These are phyloP conservation scores for Diplocarpon mali DNA, from an alignment of 2,329 filamentous ascomycete genomes.

Conservation along the genomic window DNA sequence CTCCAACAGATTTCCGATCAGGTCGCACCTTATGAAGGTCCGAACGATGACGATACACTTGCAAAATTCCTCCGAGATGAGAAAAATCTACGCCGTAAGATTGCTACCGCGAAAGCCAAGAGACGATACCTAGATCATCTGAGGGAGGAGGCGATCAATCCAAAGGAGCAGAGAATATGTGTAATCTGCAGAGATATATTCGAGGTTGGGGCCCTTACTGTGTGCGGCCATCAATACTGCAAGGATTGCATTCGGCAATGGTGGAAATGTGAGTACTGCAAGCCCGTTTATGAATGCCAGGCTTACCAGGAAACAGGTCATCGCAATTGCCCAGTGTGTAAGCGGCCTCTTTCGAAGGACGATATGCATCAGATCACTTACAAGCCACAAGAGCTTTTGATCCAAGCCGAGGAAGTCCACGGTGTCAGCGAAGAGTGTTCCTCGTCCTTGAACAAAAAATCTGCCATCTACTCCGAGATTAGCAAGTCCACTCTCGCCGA, in stretches of 20 bases:
- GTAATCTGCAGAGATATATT: constrained; percentile 77
- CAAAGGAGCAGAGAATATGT: constrained; percentile 58
- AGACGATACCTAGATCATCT: constrained; percentile 54
- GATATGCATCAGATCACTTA: constrained; percentile 81
- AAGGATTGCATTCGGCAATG: constrained; percentile 75
- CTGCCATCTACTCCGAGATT: constrained; percentile 66
- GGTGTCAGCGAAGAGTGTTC: constrained; percentile 22
- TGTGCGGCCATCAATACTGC: constrained; percentile 88
- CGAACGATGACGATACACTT: constrained; percentile 15
- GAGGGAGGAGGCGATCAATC: constrained; percentile 33
- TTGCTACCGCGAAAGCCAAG: constrained; percentile 58
- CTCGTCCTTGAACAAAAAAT: constrained; percentile 22
- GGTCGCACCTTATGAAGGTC: constrained; percentile 62
- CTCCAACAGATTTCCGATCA: constrained; percentile 85
- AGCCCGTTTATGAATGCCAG: background rate
- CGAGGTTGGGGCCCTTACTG: constrained; percentile 67
- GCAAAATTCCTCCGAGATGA: constrained; percentile 48
- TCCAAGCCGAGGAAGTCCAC: constrained; percentile 45
- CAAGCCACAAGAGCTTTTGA: constrained; percentile 62
- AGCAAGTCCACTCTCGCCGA: constrained; percentile 59
- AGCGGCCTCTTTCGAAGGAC: constrained; percentile 48
- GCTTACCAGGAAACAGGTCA: constrained; percentile 33
- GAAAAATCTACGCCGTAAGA: constrained; percentile 40
- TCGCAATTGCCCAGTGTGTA: constrained; percentile 76
- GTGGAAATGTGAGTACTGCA: constrained; percentile 40